Percentiles rank a stretch among this genome's conserved stretches.
These are phyloP conservation scores for Melampsora americana DNA, from an alignment of 1,284 basidiomycete species.

Conservation along the genomic window DNA sequence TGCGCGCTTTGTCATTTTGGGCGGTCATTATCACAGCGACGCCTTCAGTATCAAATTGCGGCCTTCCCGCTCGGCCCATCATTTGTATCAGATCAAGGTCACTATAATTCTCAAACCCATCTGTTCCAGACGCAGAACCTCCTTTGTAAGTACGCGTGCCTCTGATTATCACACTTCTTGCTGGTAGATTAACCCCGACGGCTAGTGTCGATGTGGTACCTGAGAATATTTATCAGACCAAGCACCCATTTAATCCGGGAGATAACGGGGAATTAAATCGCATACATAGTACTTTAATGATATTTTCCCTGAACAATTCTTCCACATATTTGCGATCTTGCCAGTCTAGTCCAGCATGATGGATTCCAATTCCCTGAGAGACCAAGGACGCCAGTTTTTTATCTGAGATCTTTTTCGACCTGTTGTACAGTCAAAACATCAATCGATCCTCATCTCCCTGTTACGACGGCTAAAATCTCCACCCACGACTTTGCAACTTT, in stretches of 20 bases:
- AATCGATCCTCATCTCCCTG: background rate
- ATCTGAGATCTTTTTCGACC: constrained; percentile 22
- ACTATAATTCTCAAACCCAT: constrained; percentile 44
- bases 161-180: constrained; percentile 44
- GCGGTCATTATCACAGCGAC: constrained; percentile 44
- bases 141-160: constrained; percentile 43
- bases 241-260: background rate
- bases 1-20: constrained; percentile 41
- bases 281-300: constrained; percentile 63
- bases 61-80: constrained; percentile 46
- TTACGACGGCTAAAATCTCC: background rate
- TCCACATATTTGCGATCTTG: constrained; percentile 71
- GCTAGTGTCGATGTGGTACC: constrained; percentile 44
- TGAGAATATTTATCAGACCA: background rate
- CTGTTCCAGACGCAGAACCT: constrained; percentile 10
- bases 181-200: constrained; percentile 45
- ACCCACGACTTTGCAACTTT: constrained; percentile 24
- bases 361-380: constrained; percentile 68
- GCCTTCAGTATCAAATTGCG: constrained; percentile 43
- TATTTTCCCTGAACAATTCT: constrained; percentile 65
- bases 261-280: background rate
- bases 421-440: constrained; percentile 9
- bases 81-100: constrained; percentile 46
- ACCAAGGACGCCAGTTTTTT: constrained; percentile 45
- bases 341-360: constrained; percentile 76